Conservation (phyloP, 108 stramenopile species). For the Craspedostauros australis region DNA sequence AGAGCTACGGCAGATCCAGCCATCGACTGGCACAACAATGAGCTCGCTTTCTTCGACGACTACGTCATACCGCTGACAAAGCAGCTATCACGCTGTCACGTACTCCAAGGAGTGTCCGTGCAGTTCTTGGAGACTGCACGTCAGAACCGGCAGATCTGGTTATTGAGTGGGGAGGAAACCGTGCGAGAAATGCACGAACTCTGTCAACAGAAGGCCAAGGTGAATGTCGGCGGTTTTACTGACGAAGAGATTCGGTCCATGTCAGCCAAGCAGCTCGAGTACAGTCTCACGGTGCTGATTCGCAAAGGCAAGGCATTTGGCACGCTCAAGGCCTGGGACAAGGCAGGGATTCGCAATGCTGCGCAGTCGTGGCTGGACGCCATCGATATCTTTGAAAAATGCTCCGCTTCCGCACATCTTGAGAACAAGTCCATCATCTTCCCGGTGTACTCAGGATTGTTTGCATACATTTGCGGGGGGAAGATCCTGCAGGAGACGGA, state of each 20-base stretch:
- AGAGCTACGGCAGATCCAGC: not conserved
- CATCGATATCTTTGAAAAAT: not conserved
- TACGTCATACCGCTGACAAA: conserved; percentile 32
- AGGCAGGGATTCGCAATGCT: too few species aligned
- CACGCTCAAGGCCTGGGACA: not conserved
- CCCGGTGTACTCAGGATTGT: not conserved
- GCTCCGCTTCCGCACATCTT: not conserved
- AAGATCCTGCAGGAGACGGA: not conserved
- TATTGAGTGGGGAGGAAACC: not conserved
- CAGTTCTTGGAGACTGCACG: not conserved
- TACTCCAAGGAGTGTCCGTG: not conserved
- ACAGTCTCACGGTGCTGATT: not conserved
- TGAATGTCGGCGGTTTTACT: not conserved
- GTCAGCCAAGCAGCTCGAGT: not conserved
- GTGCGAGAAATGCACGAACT: not conserved
- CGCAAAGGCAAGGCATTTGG: not conserved
- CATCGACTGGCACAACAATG: not conserved
- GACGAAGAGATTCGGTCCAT: not conserved
- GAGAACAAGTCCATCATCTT: not conserved
- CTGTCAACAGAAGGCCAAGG: not conserved
- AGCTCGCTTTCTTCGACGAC: conserved; percentile 19
- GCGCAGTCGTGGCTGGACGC: conserved; percentile 5
- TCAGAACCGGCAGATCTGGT: not conserved
- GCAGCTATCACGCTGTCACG: conserved; percentile 8
- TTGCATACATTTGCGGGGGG: not conserved